These are phyloP conservation scores for Chytriomyces sp. DNA, from an alignment of 192 early-diverging fungal genomes.

Conservation along the genomic window DNA sequence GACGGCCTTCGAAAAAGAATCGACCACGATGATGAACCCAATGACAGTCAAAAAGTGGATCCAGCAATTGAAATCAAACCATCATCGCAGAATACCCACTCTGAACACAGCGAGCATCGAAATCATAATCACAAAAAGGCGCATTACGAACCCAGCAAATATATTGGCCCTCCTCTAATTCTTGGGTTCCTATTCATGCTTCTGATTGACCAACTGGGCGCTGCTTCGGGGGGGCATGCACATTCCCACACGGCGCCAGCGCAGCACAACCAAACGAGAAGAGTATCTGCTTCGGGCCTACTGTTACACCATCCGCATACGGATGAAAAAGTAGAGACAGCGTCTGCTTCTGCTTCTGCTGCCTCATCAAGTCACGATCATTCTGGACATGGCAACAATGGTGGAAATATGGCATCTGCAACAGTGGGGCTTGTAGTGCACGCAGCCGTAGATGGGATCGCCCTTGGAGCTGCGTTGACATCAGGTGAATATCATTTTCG, in stretches of 20 bases:
- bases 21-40: too few species aligned
- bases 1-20: too few species aligned
- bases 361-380: too few species aligned
- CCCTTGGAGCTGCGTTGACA: constrained; percentile 84
- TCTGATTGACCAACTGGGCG: constrained; percentile 76
- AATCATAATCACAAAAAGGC: constrained; percentile 6
- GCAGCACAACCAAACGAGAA: constrained; percentile 9
- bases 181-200: constrained; percentile 91
- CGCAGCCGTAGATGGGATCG: constrained; percentile 93
- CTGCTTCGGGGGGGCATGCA: constrained; percentile 28
- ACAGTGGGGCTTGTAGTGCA: constrained; percentile 96
- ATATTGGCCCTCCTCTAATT: constrained; percentile 80
- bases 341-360: too few species aligned
- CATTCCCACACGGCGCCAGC: constrained; percentile 29
- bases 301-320: constrained; percentile 23
- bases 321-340: constrained; percentile 15
- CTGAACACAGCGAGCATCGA: not conserved
- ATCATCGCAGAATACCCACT: not conserved
- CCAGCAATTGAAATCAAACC: constrained; percentile 21
- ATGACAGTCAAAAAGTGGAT: too few species aligned
- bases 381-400: not conserved
- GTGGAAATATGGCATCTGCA: constrained; percentile 46
- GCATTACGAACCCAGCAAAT: constrained; percentile 50
- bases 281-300: not conserved
- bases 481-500: constrained; percentile 41